These are phyloP conservation scores for Aspergillus intermedius DNA, from an alignment of 2,329 filamentous ascomycete species.

Conservation along the genomic window DNA sequence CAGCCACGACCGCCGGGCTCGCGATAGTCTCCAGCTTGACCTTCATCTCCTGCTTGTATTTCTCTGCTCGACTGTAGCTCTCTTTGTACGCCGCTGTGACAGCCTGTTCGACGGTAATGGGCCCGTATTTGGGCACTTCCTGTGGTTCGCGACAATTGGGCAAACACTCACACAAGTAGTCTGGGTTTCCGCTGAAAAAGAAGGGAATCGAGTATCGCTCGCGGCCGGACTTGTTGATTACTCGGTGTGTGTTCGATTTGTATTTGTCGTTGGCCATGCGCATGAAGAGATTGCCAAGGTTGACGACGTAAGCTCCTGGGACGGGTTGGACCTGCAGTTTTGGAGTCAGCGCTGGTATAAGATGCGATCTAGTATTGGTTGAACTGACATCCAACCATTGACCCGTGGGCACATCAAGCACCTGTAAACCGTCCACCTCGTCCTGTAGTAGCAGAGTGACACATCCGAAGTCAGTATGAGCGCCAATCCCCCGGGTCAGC, in stretches of 20 bases:
- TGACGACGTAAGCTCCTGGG: constrained; percentile 25
- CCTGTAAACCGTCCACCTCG: constrained; percentile 33
- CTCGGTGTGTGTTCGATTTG: constrained; percentile 37
- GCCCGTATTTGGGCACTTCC: constrained; percentile 34
- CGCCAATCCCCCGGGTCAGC: constrained; percentile 36
- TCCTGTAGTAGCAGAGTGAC: constrained; percentile 39
- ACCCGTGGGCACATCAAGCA: constrained; percentile 21
- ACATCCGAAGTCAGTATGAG: constrained; percentile 40
- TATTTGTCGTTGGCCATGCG: constrained; percentile 39
- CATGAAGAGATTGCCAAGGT: constrained; percentile 36
- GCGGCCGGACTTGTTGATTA: constrained; percentile 35
- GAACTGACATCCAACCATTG: constrained; percentile 28
- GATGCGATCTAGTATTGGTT: not conserved
- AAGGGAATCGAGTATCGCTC: constrained; percentile 40
- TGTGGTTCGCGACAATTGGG: constrained; percentile 35
- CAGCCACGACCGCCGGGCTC: not conserved
- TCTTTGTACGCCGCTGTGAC: constrained; percentile 37
- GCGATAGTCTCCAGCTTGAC: constrained; percentile 9
- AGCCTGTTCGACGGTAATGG: constrained; percentile 39
- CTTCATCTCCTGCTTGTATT: constrained; percentile 33
- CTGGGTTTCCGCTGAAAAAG: constrained; percentile 41
- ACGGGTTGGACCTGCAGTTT: constrained; percentile 18
- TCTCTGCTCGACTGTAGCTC: constrained; percentile 40
- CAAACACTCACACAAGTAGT: constrained; percentile 38
- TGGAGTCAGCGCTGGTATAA: not conserved